Conservation (phyloP, 2,329 filamentous ascomycete species). For the Diaporthe sp. region DNA sequence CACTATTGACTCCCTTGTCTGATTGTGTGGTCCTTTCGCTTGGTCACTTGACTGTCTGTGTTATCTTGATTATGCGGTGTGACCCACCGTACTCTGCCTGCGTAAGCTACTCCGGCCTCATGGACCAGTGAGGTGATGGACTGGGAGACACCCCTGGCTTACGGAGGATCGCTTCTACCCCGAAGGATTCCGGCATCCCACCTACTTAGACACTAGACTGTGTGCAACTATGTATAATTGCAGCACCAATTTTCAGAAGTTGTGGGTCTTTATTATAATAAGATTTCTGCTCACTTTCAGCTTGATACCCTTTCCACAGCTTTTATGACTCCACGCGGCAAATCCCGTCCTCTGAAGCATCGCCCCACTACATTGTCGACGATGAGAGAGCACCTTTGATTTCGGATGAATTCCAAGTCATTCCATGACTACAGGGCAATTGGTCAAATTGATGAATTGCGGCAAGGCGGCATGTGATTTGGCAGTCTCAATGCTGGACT, state of each 20-base stretch:
- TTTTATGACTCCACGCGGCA: not conserved
- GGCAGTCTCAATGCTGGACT: no score
- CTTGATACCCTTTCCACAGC: not conserved
- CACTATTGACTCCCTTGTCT: slow-evolving; percentile 16
- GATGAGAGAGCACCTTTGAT: not conserved
- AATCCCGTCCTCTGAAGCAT: not conserved
- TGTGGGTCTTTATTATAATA: slow-evolving; percentile 9
- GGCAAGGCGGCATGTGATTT: no score
- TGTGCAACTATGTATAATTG: not conserved
- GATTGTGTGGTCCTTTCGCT: not conserved
- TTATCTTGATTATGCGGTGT: slow-evolving; percentile 27
- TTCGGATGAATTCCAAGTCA: not conserved
- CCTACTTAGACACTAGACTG: slow-evolving; percentile 6
- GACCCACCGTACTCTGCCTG: not conserved
- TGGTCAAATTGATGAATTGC: no score
- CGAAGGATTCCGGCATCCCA: slow-evolving; percentile 21
- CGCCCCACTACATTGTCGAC: not conserved
- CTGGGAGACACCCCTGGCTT: slow-evolving; percentile 2
- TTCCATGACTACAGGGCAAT: no score
- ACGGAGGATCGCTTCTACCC: slow-evolving; percentile 3
- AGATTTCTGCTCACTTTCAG: not conserved
- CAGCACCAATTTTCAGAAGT: not conserved
- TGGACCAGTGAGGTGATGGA: slow-evolving; percentile 1
- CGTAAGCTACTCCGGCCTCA: not conserved
- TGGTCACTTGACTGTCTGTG: slow-evolving; percentile 8